Evolutionary conservation across 805 yeast genomes (phyloP).

Genomic region (Starmerella ratchasimensis): DNA sequence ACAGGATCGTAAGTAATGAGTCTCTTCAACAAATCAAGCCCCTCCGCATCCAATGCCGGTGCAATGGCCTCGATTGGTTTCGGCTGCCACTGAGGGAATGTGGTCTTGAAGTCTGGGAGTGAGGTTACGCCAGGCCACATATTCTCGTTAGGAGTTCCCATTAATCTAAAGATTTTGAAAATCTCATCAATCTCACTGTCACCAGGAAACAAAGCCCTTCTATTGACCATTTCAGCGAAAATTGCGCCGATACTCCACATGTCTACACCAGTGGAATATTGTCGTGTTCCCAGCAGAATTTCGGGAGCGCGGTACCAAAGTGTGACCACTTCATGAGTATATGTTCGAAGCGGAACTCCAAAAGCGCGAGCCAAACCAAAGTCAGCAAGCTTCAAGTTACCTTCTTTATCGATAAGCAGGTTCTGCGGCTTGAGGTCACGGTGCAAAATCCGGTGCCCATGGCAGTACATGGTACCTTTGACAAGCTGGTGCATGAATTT

Average conservation of each 20-base stretch:
- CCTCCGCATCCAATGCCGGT: constrained; percentile 68
- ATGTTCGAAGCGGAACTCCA: constrained; percentile 93
- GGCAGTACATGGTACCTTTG: constrained; percentile 85
- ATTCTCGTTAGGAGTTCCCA: constrained; percentile 91
- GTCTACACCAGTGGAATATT: constrained; percentile 94
- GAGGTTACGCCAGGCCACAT: constrained; percentile 89
- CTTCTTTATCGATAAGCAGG: constrained; percentile 85
- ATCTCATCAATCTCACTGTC: constrained; percentile 96
- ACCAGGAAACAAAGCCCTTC: constrained; percentile 92
- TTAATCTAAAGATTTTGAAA: constrained; percentile 75
- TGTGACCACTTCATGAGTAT: constrained; percentile 96
- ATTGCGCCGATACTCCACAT: constrained; percentile 99
- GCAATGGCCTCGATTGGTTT: constrained; percentile 56
- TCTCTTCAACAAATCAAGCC: constrained; percentile 63
- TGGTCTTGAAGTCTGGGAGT: constrained; percentile 83
- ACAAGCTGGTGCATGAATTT: constrained; percentile 84
- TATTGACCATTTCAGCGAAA: constrained; percentile 93
- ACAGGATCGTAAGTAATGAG: constrained; percentile 87
- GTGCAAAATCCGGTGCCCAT: constrained; percentile 84
- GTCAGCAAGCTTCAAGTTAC: constrained; percentile 80
- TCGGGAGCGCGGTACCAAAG: constrained; percentile 98
- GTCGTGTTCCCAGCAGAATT: constrained; percentile 87
- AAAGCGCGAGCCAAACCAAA: constrained; percentile 95
- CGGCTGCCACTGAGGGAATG: constrained; percentile 81
- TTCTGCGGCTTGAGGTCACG: constrained; percentile 96